Evolutionary conservation across 495 filamentous ascomycete species (phyloP), one percentile per base, ranked within the genome.

Genomic region (Penicillium macrosclerotiorum): DNA sequence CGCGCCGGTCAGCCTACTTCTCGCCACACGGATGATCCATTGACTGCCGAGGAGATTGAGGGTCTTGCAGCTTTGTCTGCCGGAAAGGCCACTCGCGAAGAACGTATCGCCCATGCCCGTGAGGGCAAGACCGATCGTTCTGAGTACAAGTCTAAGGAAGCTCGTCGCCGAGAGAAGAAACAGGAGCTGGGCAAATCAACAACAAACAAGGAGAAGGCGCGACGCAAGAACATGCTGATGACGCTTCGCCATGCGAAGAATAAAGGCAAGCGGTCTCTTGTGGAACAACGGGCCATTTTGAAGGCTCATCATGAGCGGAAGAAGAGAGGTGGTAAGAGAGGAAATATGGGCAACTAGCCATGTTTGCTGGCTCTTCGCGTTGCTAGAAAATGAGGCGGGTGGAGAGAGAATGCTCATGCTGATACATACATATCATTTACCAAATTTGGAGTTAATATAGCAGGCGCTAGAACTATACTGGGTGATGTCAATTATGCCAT

Each of bases 181-280:
- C 80, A 83, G 53, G 78, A 81, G 12, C 80, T 90, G 71, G 88
- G 90, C 47, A 96, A 97, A 78, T 92, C 86, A 66, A 88, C 88
- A 4, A 99, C 93, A 55, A 99, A 99, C 71, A 88, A 88, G 76
- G 94, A 99, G 76, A 99, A 99, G 78, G 83, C 86, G 20, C 74
- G 92, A 39, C 85, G 83, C 75, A 97, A 99, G 83, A 97, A 97
- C 64, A 94, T 97, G 67, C 62, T 97, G 57, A 99, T 99, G 94
- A 96, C 90, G 22, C 65, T 97, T 27, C 88, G 90, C 36, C 97
- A 97, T 75, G 92, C 93, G 3, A 88, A 88, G 71, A 79, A 74
- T 36, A 97, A 96, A 75, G 83, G 88, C 61, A 96, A 95, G 83
- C 77, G 89, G 55, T 95, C 88, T 81, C 73, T 98, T 60, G 77